Conservation (phyloP, 176 grass and related monocot species). For the Calamus simplicifolius region DNA sequence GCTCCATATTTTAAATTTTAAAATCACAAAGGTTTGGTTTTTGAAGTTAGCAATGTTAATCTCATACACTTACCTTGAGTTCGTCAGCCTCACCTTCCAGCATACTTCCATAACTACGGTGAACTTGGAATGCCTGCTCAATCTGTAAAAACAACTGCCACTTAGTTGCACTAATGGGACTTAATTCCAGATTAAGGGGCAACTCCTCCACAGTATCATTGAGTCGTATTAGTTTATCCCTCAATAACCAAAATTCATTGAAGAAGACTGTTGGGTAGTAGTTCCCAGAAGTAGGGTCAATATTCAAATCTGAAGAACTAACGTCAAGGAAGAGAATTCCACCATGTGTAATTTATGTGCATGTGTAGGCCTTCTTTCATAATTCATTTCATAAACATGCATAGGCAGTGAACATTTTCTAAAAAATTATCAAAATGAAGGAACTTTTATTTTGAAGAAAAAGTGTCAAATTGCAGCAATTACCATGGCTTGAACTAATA, state of each 20-base stretch:
- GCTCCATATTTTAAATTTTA: no score
- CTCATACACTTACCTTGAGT: constrained; percentile 61
- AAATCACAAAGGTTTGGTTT: no score
- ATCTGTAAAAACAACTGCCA: constrained; percentile 98
- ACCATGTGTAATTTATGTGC: background rate
- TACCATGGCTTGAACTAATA: no score
- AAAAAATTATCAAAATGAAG: no score
- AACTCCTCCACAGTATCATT: constrained; percentile 75
- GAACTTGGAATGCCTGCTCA: constrained; percentile 94
- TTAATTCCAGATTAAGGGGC: constrained; percentile 70
- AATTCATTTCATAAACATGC: no score
- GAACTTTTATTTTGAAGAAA: no score
- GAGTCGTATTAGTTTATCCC: constrained; percentile 76
- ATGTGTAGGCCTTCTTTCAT: no score
- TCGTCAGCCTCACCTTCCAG: constrained; percentile 99
- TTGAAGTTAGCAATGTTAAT: constrained; percentile 2
- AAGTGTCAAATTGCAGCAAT: no score
- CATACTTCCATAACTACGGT: constrained; percentile 97
- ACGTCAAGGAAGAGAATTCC: constrained; percentile 51
- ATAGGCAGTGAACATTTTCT: no score
- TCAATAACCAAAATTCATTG: constrained; percentile 98
- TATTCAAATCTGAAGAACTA: constrained; percentile 67
- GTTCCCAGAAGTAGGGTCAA: constrained; percentile 41
- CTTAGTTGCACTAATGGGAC: constrained; percentile 90
- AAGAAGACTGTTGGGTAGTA: constrained; percentile 93